Conservation (phyloP, 2,329 filamentous ascomycete genomes). For the Cryphonectria nitschkei region DNA sequence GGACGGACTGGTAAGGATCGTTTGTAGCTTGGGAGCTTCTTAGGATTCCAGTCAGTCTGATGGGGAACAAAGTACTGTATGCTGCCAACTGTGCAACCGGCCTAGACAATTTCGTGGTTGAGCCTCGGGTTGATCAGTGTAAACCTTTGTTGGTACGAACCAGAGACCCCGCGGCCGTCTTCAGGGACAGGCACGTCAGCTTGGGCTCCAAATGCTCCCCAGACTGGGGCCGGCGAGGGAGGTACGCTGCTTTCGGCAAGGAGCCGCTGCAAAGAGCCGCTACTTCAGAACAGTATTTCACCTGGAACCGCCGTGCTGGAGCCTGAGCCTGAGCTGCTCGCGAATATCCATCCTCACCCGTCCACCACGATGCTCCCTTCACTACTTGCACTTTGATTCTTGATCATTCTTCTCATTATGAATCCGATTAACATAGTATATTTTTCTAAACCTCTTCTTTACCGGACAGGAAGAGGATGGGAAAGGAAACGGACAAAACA, state of each 20-base stretch:
- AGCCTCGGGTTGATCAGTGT: constrained; percentile 15
- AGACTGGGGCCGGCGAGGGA: background rate
- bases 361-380: too few species aligned
- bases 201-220: background rate
- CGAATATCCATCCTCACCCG: background rate
- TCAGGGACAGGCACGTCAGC: background rate
- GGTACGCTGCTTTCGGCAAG: background rate
- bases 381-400: too few species aligned
- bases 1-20: background rate
- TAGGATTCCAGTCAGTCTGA: background rate
- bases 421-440: too few species aligned
- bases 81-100: background rate
- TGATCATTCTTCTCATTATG: too few species aligned
- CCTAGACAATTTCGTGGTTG: constrained; percentile 2
- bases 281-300: background rate
- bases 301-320: background rate
- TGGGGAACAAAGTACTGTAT: background rate
- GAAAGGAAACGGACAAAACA: background rate
- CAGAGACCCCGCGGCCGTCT: background rate
- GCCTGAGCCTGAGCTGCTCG: background rate
- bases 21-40: background rate
- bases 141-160: background rate
- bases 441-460: too few species aligned
- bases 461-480: too few species aligned
- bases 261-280: background rate